Conservation (phyloP, 495 filamentous ascomycete genomes). For the Penicillium egyptiacum region DNA sequence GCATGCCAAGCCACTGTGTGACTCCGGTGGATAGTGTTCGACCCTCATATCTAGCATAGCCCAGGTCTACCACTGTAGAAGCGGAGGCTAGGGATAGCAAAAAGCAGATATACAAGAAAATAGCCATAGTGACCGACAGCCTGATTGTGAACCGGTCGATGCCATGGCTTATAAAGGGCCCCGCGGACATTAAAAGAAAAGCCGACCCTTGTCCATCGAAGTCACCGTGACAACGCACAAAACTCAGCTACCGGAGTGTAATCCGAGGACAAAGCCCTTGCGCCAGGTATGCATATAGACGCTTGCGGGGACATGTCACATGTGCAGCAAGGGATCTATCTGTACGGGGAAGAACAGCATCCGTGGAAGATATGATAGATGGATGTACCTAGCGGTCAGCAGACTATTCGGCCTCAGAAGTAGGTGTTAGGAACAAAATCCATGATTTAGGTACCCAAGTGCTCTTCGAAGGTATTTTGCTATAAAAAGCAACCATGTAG, state of each 20-base stretch:
- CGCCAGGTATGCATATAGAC: background rate
- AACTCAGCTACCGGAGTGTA: background rate
- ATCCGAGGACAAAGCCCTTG: constrained; percentile 2
- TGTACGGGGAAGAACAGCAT: background rate
- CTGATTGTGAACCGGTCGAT: constrained; percentile 5
- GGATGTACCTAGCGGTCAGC: background rate
- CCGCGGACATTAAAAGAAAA: constrained; percentile 7
- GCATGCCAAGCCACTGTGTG: constrained; percentile 64
- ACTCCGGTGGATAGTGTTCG: constrained; percentile 44
- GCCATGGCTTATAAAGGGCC: constrained; percentile 15
- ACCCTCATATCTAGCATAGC: constrained; percentile 46
- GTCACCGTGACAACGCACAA: background rate
- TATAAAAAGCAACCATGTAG: too few relatives aligned
- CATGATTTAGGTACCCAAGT: background rate
- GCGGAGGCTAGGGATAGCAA: constrained; percentile 23
- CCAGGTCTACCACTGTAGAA: constrained; percentile 40
- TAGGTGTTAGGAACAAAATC: background rate
- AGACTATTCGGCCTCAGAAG: background rate
- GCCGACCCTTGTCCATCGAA: background rate
- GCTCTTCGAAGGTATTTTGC: too few relatives aligned
- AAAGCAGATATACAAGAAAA: constrained; percentile 17
- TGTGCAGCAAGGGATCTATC: background rate
- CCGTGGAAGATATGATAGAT: background rate
- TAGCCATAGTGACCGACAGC: constrained; percentile 12
- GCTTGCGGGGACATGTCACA: constrained; percentile 5